A percentile compares a stretch with the other conserved stretches of the same genome.
Conservation (phyloP, 2,329 filamentous ascomycete species). For the Annulohypoxylon truncatum region DNA sequence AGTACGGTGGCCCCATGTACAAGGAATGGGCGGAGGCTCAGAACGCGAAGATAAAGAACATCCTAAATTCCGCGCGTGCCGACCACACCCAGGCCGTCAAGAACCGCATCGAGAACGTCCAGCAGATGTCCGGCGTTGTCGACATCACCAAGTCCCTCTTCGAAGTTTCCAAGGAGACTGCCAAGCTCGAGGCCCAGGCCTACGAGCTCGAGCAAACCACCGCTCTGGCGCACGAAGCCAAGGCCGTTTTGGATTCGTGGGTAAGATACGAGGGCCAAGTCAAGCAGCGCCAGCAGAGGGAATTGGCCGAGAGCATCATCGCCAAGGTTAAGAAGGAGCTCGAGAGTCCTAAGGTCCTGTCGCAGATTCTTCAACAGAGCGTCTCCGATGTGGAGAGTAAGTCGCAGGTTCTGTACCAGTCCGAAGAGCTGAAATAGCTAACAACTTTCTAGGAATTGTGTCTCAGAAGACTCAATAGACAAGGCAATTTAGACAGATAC, state of each 20-base stretch:
- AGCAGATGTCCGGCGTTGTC: conserved; percentile 94
- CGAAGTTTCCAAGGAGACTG: conserved; percentile 99
- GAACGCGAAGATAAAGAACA: conserved; percentile 91
- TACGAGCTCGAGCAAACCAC: conserved; percentile 98
- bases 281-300: conserved; percentile 97
- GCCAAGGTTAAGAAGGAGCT: conserved; percentile 99
- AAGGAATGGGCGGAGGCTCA: conserved; percentile 90
- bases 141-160: conserved; percentile 98
- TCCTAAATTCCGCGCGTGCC: conserved; percentile 91
- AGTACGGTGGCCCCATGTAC: conserved; percentile 94
- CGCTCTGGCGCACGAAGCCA: conserved; percentile 90
- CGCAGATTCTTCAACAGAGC: conserved; percentile 98
- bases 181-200: conserved; percentile 92
- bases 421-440: too few relatives aligned
- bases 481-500: conserved; percentile 50
- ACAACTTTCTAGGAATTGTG: conserved; percentile 64
- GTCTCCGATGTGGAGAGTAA: conserved; percentile 95
- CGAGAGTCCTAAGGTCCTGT: conserved; percentile 95
- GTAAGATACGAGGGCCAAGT: conserved; percentile 98
- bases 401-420: conserved; percentile 37
- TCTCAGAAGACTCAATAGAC: conserved; percentile 73
- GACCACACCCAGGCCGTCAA: conserved; percentile 97
- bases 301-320: conserved; percentile 92
- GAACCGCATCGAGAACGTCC: conserved; percentile 90
- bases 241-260: conserved; percentile 96